Base-by-base conservation (phyloP, 1,284 basidiomycete species). In the Hemileia vastatrix region DNA sequence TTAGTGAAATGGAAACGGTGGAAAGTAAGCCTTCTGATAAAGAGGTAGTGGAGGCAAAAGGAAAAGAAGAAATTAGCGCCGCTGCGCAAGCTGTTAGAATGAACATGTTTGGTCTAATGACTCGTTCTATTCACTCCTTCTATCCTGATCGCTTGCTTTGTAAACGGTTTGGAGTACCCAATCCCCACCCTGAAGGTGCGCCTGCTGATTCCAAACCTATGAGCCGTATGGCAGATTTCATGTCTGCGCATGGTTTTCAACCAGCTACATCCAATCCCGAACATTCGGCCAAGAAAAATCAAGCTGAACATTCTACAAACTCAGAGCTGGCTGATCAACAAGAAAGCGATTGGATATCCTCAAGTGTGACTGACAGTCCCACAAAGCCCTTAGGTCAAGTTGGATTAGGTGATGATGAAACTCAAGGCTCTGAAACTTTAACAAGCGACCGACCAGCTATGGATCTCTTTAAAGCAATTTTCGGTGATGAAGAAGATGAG, bases 131-230 rank as follows among this genome's bases (percentile, higher is more conserved):
- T 27, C 81, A 79, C 64, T 74, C 81, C 0, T 97, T 90, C 85
- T 83, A 84, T 68, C 94, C 94, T 0, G 83, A 83, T 19, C 81
- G 81, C 65, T 77, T 97, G 58, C 79, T 98, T 15, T 96, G 91
- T 77, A 95, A 93, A 76, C 83, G 94, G n/a, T 95, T 97, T 75
- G 87, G 88, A 0, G 87, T 96, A 40, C 86, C 86, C 67, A 88
- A 93, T 73, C 93, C 86, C 2, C 83, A 86, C 67, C 83, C 83
- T 0, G 78, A 79, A 53, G 78, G 78, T 71, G 66, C 67, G 3
- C 63, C 68, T 11, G 49, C 70, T n/a, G 69, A 66, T 1, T 50
- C 70, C 4, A 51, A 45, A 48, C 33, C 68, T 11, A 65, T 66
- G 31, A 64, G 71, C 67, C 68, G 66, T n/a, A 68, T 66, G 31